Percentiles rank a stretch among this genome's conserved stretches.
Conservation (phyloP, 352 stramenopile species). For the Pythium graminicola region DNA sequence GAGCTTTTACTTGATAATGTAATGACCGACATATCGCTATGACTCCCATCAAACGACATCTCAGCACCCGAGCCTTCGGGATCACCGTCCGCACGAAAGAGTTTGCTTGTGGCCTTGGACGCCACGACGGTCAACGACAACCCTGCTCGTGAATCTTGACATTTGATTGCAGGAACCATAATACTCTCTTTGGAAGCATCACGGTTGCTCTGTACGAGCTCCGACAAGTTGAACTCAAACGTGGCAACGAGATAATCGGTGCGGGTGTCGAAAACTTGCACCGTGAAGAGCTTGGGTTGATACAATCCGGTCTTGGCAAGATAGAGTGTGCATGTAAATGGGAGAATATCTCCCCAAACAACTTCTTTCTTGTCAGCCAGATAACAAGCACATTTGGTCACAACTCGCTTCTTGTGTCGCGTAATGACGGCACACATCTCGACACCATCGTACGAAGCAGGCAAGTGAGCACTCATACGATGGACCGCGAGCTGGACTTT, state of each 20-base stretch:
- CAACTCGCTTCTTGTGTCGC: conserved; percentile 62
- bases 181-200: conserved; percentile 61
- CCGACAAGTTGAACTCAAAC: conserved; percentile 65
- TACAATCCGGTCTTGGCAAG: conserved; percentile 68
- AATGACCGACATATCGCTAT: conserved; percentile 55
- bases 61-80: conserved; percentile 28
- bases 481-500: conserved; percentile 69
- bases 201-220: conserved; percentile 54
- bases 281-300: conserved; percentile 59
- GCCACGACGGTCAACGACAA: conserved; percentile 58
- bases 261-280: conserved; percentile 56
- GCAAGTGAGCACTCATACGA: conserved; percentile 49
- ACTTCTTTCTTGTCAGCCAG: conserved; percentile 45
- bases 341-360: conserved; percentile 67
- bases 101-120: conserved; percentile 33
- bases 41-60: conserved; percentile 45
- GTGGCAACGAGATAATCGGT: conserved; percentile 44
- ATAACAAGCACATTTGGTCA: conserved; percentile 50
- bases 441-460: conserved; percentile 34
- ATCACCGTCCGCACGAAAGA: conserved; percentile 2
- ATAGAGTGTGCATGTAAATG: conserved; percentile 70
- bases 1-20: conserved; percentile 52
- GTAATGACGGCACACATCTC: conserved; percentile 60
- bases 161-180: conserved; percentile 49
- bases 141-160: conserved; percentile 49